Evolutionary conservation across 441 rosid genomes (phyloP).

Genomic region (Biscutella laevigata): DNA sequence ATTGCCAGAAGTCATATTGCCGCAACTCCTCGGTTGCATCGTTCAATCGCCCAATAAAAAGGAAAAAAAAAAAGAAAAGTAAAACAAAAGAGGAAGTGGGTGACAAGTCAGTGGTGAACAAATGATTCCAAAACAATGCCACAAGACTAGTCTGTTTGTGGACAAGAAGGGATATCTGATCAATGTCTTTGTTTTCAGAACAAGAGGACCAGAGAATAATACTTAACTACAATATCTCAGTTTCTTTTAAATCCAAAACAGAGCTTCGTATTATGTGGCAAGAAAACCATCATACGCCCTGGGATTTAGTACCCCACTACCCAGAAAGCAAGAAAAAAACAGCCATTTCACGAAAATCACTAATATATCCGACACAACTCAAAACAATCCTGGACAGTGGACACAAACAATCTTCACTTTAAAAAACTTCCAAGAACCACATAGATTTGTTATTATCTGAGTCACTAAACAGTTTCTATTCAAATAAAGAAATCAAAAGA

Average conservation of each 20-base stretch:
- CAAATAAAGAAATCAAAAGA: neutral
- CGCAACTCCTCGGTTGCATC: neutral
- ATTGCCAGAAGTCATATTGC: neutral
- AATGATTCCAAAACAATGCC: neutral
- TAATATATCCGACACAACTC: neutral
- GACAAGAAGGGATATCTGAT: conserved; percentile 9
- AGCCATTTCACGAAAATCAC: neutral
- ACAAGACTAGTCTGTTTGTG: conserved; percentile 7
- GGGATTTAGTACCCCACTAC: neutral
- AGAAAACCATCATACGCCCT: neutral
- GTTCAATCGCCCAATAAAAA: neutral
- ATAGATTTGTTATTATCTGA: neutral
- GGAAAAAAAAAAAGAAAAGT: too few species aligned
- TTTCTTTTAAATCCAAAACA: neutral
- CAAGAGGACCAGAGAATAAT: neutral
- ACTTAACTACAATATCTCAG: neutral
- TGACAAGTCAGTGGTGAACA: neutral
- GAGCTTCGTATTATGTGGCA: neutral
- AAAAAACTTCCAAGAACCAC: neutral
- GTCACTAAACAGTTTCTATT: neutral
- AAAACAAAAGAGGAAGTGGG: neutral
- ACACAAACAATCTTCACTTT: neutral
- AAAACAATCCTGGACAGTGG: neutral
- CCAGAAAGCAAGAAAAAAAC: neutral
- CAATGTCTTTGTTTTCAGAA: neutral